phyloP scores from a whole-genome alignment of 192 early-diverging fungal species.

The Podila horticola region DNA sequence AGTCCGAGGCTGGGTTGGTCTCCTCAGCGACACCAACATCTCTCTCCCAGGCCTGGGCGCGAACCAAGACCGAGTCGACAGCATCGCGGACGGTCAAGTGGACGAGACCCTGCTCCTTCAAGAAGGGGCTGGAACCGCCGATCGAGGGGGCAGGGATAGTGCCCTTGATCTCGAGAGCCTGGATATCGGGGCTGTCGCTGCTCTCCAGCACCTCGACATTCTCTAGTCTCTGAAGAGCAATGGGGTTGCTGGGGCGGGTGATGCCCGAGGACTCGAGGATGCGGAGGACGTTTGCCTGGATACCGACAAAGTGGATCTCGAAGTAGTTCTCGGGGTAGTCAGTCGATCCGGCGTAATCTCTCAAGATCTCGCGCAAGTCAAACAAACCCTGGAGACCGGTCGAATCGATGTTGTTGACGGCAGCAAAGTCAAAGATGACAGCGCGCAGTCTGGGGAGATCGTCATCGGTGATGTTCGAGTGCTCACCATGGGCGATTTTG shows the following conservation, averaged over 20 bases:
- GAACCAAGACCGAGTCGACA: conserved; percentile 37
- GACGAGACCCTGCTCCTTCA: conserved; percentile 49
- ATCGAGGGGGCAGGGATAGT: conserved; percentile 7
- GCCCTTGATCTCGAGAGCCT: background rate
- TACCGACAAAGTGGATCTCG: conserved; percentile 55
- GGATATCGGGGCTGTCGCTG: background rate
- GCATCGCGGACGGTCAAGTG: conserved; percentile 51
- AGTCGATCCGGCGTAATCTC: conserved; percentile 45
- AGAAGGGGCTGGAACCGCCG: conserved; percentile 26
- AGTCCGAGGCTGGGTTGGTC: background rate
- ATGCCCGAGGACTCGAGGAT: conserved; percentile 42
- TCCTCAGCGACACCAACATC: background rate
- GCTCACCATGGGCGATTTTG: conserved; percentile 35
- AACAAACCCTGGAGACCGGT: conserved; percentile 82
- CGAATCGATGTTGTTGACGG: conserved; percentile 81
- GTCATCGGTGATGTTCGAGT: conserved; percentile 48
- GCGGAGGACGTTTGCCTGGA: conserved; percentile 39
- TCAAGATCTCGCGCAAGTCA: conserved; percentile 58
- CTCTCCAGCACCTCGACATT: conserved; percentile 36
- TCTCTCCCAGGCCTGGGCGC: conserved; percentile 26
- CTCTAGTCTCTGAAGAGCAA: conserved; percentile 24
- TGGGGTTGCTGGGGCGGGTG: conserved; percentile 33
- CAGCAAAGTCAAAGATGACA: conserved; percentile 84
- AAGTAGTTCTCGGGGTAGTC: conserved; percentile 43
- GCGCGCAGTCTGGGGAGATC: conserved; percentile 68